These are phyloP conservation scores for Paraleonurus japonicus DNA, from an alignment of 257 asterid species.

Conservation along the genomic window DNA sequence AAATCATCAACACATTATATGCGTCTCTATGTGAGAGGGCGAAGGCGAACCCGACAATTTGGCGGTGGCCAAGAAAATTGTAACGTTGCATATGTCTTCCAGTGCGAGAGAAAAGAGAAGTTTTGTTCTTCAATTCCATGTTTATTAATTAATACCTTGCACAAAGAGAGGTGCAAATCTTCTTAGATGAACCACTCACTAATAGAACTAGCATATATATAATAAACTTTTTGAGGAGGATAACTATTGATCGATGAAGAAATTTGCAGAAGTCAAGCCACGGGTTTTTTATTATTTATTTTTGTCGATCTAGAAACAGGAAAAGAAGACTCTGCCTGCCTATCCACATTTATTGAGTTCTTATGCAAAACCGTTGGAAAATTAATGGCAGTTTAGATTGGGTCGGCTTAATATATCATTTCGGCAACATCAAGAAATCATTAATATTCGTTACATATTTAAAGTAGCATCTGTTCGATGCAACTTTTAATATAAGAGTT, in stretches of 20 bases:
- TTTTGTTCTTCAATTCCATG: slow-evolving; percentile 58
- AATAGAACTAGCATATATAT: neutral
- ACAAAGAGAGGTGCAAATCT: neutral
- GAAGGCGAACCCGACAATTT: slow-evolving; percentile 78
- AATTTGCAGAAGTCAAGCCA: slow-evolving; percentile 1
- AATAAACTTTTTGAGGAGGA: neutral
- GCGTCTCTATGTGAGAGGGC: too few relatives aligned
- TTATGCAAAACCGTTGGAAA: slow-evolving; percentile 20
- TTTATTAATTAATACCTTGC: neutral
- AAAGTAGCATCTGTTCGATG: too few relatives aligned
- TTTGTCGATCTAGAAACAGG: neutral
- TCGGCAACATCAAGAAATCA: too few relatives aligned
- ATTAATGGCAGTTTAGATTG: slow-evolving; percentile 1
- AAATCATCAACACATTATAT: too few relatives aligned
- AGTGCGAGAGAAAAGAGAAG: slow-evolving; percentile 61
- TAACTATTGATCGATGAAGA: slow-evolving; percentile 2
- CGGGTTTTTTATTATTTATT: neutral
- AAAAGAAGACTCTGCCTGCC: slow-evolving; percentile 26
- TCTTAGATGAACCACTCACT: neutral
- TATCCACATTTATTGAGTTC: slow-evolving; percentile 26
- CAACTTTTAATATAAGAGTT: too few relatives aligned
- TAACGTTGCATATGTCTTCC: slow-evolving; percentile 87
- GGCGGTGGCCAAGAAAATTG: slow-evolving; percentile 69
- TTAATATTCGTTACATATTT: too few relatives aligned
- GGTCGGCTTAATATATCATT: neutral